Evolutionary conservation across 2,329 filamentous ascomycete species (phyloP).

Genomic region (Lomentospora prolificans): DNA sequence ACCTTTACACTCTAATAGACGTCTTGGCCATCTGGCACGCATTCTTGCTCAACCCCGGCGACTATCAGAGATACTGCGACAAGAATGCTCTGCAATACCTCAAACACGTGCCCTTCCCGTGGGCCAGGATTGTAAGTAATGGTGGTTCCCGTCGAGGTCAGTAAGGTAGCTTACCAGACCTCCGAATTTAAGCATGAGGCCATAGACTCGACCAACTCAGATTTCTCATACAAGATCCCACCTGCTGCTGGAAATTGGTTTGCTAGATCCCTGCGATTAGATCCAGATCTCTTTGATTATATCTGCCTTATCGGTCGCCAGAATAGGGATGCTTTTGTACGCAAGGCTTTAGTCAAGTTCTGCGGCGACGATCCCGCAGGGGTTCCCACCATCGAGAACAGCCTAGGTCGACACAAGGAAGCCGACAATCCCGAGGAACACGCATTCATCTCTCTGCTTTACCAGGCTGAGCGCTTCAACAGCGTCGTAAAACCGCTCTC

Average conservation of each 20-base stretch:
- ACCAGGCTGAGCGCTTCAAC: too few species aligned
- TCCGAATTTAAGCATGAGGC: not conserved
- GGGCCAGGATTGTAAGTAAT: conserved; percentile 1
- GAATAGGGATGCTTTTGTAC: not conserved
- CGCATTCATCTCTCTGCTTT: not conserved
- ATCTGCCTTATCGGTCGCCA: not conserved
- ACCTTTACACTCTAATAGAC: conserved; percentile 15
- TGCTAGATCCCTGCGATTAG: not conserved
- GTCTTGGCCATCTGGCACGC: conserved; percentile 28
- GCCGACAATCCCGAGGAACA: not conserved
- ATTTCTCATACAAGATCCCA: not conserved
- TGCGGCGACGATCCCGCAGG: not conserved
- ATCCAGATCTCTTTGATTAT: not conserved
- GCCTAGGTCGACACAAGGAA: not conserved
- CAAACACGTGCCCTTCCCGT: not conserved
- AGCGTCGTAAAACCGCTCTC: not conserved
- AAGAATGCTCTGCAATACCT: not conserved
- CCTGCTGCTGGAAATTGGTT: not conserved
- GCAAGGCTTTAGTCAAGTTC: not conserved
- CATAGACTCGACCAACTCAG: not conserved
- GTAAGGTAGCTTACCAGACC: not conserved
- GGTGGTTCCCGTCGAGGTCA: too few species aligned
- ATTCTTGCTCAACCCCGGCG: conserved; percentile 22
- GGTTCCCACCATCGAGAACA: not conserved
- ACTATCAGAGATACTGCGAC: not conserved